These are phyloP conservation scores for Penicillium ucsense DNA, from an alignment of 495 filamentous ascomycete species.

Conservation along the genomic window DNA sequence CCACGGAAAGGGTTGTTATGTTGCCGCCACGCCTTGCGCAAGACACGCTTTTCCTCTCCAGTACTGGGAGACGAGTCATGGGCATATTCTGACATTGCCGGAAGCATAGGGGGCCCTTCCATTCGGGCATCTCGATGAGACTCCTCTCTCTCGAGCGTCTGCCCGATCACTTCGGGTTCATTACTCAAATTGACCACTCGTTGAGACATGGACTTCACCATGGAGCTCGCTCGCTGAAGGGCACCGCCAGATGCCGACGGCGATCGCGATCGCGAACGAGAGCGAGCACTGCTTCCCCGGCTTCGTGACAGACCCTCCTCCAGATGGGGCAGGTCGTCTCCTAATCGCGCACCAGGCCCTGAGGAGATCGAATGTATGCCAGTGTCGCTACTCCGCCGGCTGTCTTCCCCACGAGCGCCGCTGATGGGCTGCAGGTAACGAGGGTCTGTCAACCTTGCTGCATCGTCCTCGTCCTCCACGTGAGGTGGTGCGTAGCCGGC, in stretches of 20 bases:
- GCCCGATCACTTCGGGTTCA: conserved; percentile 69
- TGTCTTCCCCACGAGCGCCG: conserved; percentile 40
- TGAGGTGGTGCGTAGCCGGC: conserved; percentile 39
- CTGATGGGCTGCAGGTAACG: conserved; percentile 57
- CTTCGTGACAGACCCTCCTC: conserved; percentile 36
- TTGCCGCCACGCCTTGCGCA: conserved; percentile 34
- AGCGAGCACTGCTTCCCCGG: conserved; percentile 42
- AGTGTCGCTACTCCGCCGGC: conserved; percentile 48
- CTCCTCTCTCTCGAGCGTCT: conserved; percentile 60
- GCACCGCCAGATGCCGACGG: conserved; percentile 56
- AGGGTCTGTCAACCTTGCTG: conserved; percentile 52
- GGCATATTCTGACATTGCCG: conserved; percentile 44
- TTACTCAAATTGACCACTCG: conserved; percentile 96
- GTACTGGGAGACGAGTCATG: conserved; percentile 40
- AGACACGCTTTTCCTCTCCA: conserved; percentile 29
- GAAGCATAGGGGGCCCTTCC: conserved; percentile 47
- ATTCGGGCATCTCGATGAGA: conserved; percentile 41
- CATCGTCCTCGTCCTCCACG: conserved; percentile 50
- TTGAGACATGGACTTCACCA: conserved; percentile 94
- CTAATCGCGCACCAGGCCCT: conserved; percentile 40
- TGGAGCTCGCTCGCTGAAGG: conserved; percentile 71
- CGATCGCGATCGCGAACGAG: conserved; percentile 63
- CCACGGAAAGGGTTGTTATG: conserved; percentile 78
- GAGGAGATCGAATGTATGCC: conserved; percentile 49
- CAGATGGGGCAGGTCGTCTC: conserved; percentile 50